These are phyloP conservation scores for Cutaneotrichosporon sp. DNA, from an alignment of 1,284 basidiomycete genomes.

Conservation along the genomic window DNA sequence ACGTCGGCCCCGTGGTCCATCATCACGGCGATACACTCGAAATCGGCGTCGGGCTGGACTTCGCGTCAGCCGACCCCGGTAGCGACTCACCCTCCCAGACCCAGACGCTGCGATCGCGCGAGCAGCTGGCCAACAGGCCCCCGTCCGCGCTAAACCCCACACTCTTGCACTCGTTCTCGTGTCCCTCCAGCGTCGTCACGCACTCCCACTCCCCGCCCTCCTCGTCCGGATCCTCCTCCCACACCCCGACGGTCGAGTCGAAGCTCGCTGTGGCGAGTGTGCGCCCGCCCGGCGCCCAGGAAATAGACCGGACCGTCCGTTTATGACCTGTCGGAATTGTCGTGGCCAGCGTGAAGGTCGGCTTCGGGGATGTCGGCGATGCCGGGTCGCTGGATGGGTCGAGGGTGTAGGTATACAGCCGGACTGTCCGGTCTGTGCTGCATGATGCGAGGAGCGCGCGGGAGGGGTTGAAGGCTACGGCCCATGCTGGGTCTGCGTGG, in stretches of 20 bases:
- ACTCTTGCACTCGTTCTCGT: constrained; percentile 96
- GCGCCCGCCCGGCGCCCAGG: constrained; percentile 84
- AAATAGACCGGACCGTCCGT: constrained; percentile 81
- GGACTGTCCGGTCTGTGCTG: constrained; percentile 87
- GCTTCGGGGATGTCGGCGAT: constrained; percentile 23
- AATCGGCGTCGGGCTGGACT: constrained; percentile 89
- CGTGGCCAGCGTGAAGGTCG: constrained; percentile 56
- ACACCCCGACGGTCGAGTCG: constrained; percentile 86
- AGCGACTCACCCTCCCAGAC: constrained; percentile 84
- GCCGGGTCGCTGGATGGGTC: constrained; percentile 21
- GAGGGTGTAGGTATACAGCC: constrained; percentile 68
- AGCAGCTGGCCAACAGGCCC: constrained; percentile 81
- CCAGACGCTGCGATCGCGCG: constrained; percentile 96
- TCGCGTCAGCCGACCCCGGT: constrained; percentile 8
- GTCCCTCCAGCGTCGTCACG: constrained; percentile 81
- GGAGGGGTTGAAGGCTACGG: constrained; percentile 83
- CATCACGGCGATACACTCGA: constrained; percentile 89
- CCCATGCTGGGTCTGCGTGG: constrained; percentile 84
- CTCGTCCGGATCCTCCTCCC: constrained; percentile 63
- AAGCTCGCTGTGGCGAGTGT: constrained; percentile 94
- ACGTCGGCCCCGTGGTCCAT: constrained; percentile 99
- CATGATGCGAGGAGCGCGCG: constrained; percentile 82
- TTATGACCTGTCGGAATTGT: constrained; percentile 77
- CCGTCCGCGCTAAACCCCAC: constrained; percentile 79
- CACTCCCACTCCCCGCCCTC: constrained; percentile 52